Base-by-base conservation (phyloP, 176 grass and related monocot genomes). In the Hordeum vulgare region DNA sequence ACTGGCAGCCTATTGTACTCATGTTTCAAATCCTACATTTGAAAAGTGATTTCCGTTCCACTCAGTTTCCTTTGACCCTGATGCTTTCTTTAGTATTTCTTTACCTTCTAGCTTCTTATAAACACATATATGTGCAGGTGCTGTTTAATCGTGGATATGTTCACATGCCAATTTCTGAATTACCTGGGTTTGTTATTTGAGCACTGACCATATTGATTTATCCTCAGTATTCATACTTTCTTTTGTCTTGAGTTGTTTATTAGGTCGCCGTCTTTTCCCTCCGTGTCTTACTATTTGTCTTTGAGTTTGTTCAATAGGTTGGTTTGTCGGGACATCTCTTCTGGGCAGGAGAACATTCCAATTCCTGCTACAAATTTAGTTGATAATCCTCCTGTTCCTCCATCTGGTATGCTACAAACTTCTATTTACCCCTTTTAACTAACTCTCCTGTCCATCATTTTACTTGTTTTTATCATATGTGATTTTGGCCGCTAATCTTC, bases 321-420 rank as follows among this genome's bases (percentile, higher is more conserved):
- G 84, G 91, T 91, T 47, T 89, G 78, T 76, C 24, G 51, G 49
- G 94, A 94, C 40, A 93, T 91, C 61, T 94, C 89, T 53, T 60
- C 56, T 70, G 91, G 82, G 24, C 87, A 78, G 37, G 94, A 97
- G 58, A 91, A 79, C 25, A 35, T 94, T 61, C 89, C 73, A 45
- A 88, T 97, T 79, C 91, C 91, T 31, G 87, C 85, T 61, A 88
- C 94, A 74, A 97, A 97, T 91, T 76, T 85, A 60, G 79, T 97
- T 70, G 94, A 97, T 88, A 81, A 87, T 65, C 86, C 91, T 33
- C 89, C 91, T 57, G 42, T 83, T 63, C 61, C 86, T 81, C 94
- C 91, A 68, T 83, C 78, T 84, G 89, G 89, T 81, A 85, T 89
- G 61, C 70, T 84, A 75, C 23, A 25, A 54, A 70, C 51, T 60